A percentile compares a stretch with the other conserved stretches of the same genome.
These are phyloP conservation scores for Geotrichum macrosporum DNA, from an alignment of 1,139 yeast species.

Conservation along the genomic window DNA sequence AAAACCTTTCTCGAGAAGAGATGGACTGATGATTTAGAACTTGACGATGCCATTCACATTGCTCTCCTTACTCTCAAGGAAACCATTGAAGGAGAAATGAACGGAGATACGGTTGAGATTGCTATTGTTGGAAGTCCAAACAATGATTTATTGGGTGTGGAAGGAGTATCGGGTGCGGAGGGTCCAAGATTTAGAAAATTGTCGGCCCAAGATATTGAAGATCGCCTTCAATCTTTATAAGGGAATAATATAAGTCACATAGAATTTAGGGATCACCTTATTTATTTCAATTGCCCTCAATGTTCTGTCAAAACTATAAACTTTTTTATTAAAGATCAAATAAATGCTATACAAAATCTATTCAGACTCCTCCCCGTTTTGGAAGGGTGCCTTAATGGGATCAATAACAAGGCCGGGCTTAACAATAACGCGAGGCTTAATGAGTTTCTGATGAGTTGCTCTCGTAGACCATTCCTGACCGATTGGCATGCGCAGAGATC, in stretches of 20 bases:
- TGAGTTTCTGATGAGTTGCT: slow-evolving; percentile 77
- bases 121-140: slow-evolving; percentile 83
- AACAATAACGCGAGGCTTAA: slow-evolving; percentile 82
- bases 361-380: slow-evolving; percentile 26
- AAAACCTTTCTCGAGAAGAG: slow-evolving; percentile 96
- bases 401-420: slow-evolving; percentile 89
- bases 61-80: slow-evolving; percentile 92
- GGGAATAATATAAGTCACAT: too few relatives aligned
- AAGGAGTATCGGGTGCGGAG: slow-evolving; percentile 65
- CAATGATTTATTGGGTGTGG: slow-evolving; percentile 75
- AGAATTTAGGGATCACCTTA: slow-evolving; percentile 91
- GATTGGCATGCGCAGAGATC: slow-evolving; percentile 90
- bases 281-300: slow-evolving; percentile 1
- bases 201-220: slow-evolving; percentile 87
- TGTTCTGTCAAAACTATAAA: too few relatives aligned
- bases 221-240: slow-evolving; percentile 85
- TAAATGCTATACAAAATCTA: too few relatives aligned
- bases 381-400: slow-evolving; percentile 74
- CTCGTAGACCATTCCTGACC: slow-evolving; percentile 97
- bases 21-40: slow-evolving; percentile 94
- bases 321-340: too few relatives aligned
- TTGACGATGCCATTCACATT: slow-evolving; percentile 97
- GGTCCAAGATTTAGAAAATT: slow-evolving; percentile 90
- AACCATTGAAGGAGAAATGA: slow-evolving; percentile 96
- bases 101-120: slow-evolving; percentile 92